Conservation (phyloP, 75 land plant genomes). For the Cupressus sempervirens region DNA sequence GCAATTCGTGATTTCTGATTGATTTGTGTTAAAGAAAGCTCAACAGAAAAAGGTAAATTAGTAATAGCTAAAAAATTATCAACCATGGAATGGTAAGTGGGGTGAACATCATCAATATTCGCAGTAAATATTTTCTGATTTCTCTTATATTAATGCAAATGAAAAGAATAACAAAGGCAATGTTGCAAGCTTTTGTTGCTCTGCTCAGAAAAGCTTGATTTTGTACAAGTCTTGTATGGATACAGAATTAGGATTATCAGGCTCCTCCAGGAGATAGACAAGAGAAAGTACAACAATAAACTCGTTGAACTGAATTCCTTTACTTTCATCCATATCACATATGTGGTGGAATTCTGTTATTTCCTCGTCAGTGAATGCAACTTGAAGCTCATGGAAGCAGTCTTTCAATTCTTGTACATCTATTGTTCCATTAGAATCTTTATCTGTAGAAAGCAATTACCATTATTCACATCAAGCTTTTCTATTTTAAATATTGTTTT, state of each 20-base stretch:
- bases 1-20: constrained; percentile 53
- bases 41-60: not conserved
- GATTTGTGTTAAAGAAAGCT: constrained; percentile 1
- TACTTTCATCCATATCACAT: constrained; percentile 64
- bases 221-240: constrained; percentile 4
- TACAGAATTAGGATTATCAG: constrained; percentile 23
- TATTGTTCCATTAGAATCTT: constrained; percentile 63
- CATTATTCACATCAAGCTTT: constrained; percentile 3
- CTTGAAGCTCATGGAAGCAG: constrained; percentile 50
- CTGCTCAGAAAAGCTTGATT: not conserved
- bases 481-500: not conserved
- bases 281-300: constrained; percentile 69
- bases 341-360: constrained; percentile 52
- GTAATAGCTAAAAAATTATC: not conserved
- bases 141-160: constrained; percentile 1
- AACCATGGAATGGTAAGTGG: not conserved
- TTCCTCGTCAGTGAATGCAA: constrained; percentile 52
- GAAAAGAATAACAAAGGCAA: not conserved
- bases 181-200: not conserved
- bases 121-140: not conserved
- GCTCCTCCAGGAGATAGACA: constrained; percentile 50
- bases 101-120: not conserved
- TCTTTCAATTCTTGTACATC: constrained; percentile 60
- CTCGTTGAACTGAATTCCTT: constrained; percentile 72
- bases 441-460: constrained; percentile 35